Evolutionary conservation across 331 rosid genomes (phyloP).

Genomic region (Quercus tomentella): DNA sequence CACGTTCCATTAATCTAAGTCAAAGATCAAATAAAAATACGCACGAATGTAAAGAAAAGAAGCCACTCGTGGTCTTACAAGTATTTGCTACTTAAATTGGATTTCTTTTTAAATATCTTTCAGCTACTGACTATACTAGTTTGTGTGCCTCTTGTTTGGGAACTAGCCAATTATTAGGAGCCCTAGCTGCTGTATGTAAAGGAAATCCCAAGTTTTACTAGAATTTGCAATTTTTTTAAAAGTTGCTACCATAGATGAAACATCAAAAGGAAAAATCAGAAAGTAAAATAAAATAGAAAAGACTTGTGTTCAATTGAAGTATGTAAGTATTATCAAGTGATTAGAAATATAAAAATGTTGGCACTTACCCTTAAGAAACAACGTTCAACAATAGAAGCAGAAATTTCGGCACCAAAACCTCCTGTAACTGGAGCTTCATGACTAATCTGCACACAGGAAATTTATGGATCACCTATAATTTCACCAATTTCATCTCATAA

Average conservation of each 20-base stretch:
- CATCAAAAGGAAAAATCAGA: neutral
- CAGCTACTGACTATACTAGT: neutral
- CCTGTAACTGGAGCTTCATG: conserved; percentile 98
- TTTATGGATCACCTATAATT: conserved; percentile 9
- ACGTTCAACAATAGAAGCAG: conserved; percentile 85
- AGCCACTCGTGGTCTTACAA: neutral
- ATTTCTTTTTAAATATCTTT: neutral
- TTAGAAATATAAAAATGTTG: neutral
- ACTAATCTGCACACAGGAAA: conserved; percentile 59
- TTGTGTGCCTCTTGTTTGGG: neutral
- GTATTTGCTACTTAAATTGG: neutral
- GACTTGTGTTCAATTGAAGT: neutral
- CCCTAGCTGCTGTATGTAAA: neutral
- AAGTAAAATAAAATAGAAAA: neutral
- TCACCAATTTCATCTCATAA: neutral
- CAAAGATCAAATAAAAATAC: neutral
- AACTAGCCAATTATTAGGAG: neutral
- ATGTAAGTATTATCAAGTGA: neutral
- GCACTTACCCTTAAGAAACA: conserved; percentile 89
- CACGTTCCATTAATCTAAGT: neutral
- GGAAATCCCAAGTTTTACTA: neutral
- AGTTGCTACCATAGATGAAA: neutral
- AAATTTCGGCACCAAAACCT: conserved; percentile 97
- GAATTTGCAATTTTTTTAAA: neutral
- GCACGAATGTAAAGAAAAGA: neutral